Percentiles rank a stretch among this genome's conserved stretches.
phyloP scores from a whole-genome alignment of 257 asterid species.

The Fraxinus americana region DNA sequence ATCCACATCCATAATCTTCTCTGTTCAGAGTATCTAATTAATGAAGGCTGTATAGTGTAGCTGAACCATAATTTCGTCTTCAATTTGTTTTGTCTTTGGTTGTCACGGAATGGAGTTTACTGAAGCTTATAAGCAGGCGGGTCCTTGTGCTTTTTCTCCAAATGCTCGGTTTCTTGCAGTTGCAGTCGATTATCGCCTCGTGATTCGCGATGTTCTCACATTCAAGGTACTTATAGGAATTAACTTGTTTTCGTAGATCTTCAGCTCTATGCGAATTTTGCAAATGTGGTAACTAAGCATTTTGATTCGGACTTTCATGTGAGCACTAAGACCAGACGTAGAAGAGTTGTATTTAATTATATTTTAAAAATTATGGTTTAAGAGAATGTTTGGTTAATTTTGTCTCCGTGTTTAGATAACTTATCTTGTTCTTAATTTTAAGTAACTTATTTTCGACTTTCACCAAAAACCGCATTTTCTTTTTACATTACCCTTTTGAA shows the following conservation, averaged over 20 bases:
- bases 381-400: background rate
- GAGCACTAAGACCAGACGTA: background rate
- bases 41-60: conserved; percentile 5
- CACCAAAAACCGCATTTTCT: background rate
- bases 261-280: conserved; percentile 13
- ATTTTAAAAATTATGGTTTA: background rate
- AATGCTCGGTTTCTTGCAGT: conserved; percentile 83
- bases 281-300: conserved; percentile 8
- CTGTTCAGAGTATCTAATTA: background rate
- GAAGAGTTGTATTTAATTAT: background rate
- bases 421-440: background rate
- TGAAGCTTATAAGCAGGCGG: conserved; percentile 78
- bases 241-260: background rate
- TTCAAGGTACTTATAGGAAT: conserved; percentile 60
- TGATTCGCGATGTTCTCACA: conserved; percentile 85
- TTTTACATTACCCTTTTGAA: background rate
- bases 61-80: background rate
- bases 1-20: conserved; percentile 18
- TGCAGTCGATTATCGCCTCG: conserved; percentile 90
- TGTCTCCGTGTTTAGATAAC: background rate
- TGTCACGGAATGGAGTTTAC: conserved; percentile 75
- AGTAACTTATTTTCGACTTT: background rate
- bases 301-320: background rate
- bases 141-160: conserved; percentile 90
- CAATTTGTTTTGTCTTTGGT: background rate